A percentile compares a stretch with the other conserved stretches of the same genome.
phyloP scores from a whole-genome alignment of 2,329 filamentous ascomycete species.

The Ceratocystis ficicola region DNA sequence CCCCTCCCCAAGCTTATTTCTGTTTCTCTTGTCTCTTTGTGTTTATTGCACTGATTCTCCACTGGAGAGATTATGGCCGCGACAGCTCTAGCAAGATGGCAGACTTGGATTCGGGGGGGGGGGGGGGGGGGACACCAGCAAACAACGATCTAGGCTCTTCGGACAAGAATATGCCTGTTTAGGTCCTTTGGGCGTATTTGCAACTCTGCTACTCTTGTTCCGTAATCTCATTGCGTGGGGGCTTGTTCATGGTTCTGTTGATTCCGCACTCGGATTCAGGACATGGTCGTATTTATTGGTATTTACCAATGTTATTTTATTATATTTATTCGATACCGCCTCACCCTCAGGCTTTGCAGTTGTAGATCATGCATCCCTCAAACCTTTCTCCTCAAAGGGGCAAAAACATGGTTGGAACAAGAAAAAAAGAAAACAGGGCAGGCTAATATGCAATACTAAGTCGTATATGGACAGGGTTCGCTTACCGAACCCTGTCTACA shows the following conservation, averaged over 20 bases:
- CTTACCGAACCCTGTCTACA: slow-evolving; percentile 1
- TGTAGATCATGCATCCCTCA: not conserved
- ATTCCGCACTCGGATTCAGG: not conserved
- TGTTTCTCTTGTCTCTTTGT: not conserved
- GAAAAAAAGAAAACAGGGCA: not conserved
- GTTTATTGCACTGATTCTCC: not conserved
- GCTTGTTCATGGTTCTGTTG: not conserved
- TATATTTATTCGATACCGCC: not conserved
- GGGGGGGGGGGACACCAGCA: not conserved
- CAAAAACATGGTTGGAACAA: not conserved
- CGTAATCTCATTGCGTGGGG: not conserved
- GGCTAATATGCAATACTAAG: not conserved
- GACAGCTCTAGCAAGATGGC: not conserved
- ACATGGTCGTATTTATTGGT: not conserved
- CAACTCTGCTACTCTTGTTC: not conserved
- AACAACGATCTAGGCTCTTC: not conserved
- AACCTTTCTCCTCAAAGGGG: not conserved
- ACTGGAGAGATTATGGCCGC: not conserved
- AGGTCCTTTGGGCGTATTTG: not conserved
- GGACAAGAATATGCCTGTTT: slow-evolving; percentile 2
- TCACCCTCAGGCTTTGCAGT: not conserved
- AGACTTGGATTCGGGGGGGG: not conserved
- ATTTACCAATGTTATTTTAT: not conserved
- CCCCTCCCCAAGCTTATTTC: not conserved
- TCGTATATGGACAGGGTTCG: slow-evolving; percentile 3